Evolutionary conservation across 2,329 filamentous ascomycete genomes (phyloP).

Genomic region (Pyrenophora seminiperda): DNA sequence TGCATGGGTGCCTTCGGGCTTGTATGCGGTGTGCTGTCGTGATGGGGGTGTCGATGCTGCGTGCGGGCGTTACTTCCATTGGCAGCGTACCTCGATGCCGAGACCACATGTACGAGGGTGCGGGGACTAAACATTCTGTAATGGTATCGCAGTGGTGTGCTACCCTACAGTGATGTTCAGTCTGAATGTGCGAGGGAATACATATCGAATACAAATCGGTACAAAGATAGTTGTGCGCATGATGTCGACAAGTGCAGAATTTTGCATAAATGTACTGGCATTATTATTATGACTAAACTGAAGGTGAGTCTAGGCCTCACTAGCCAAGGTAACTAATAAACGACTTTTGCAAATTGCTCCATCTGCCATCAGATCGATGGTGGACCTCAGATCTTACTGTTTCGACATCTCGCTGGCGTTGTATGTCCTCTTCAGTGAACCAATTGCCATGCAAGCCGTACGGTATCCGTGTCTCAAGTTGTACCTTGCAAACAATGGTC

Average conservation of each 20-base stretch:
- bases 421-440: slow-evolving; percentile 45
- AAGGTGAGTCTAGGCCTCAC: neutral
- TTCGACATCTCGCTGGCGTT: slow-evolving; percentile 35
- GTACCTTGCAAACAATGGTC: slow-evolving; percentile 62
- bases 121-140: too few relatives aligned
- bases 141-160: too few relatives aligned
- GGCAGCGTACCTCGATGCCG: too few relatives aligned
- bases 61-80: too few relatives aligned
- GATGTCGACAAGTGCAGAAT: too few relatives aligned
- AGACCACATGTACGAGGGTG: too few relatives aligned
- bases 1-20: neutral
- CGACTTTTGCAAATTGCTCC: slow-evolving; percentile 16
- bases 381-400: slow-evolving; percentile 27
- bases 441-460: slow-evolving; percentile 64
- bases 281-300: neutral
- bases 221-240: too few relatives aligned
- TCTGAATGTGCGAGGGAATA: too few relatives aligned
- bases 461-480: slow-evolving; percentile 68
- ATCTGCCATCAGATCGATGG: slow-evolving; percentile 3
- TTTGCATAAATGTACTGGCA: too few relatives aligned
- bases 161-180: too few relatives aligned
- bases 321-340: slow-evolving; percentile 20
- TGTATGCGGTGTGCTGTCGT: neutral
- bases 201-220: too few relatives aligned
- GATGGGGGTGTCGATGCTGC: too few relatives aligned